Evolutionary conservation across 805 yeast species (phyloP).

Genomic region (Saturnispora hagleri): DNA sequence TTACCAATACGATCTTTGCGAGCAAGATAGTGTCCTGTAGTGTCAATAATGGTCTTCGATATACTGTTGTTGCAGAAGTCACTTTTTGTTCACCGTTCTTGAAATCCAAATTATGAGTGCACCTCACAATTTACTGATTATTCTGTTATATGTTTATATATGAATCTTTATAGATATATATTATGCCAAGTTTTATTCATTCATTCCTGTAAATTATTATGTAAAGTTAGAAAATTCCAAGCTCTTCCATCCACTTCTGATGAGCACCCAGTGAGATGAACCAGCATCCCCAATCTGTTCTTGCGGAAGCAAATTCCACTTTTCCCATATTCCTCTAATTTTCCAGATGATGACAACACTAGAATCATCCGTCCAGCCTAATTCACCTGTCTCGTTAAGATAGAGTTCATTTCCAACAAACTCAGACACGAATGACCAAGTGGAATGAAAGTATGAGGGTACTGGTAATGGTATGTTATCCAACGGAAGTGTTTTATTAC

Average conservation of each 20-base stretch:
- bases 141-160: not conserved
- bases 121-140: not conserved
- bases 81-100: not conserved
- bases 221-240: constrained; percentile 19
- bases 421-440: constrained; percentile 80
- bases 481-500: constrained; percentile 50
- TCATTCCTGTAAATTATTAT: not conserved
- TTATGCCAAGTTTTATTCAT: not conserved
- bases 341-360: constrained; percentile 71
- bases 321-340: constrained; percentile 72
- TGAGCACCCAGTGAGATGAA: constrained; percentile 41
- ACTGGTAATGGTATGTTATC: constrained; percentile 38
- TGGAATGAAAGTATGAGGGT: constrained; percentile 61
- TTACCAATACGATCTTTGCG: not conserved
- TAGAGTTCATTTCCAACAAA: constrained; percentile 35
- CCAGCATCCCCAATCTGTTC: constrained; percentile 51
- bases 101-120: constrained; percentile 15
- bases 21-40: not conserved
- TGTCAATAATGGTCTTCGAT: constrained; percentile 1
- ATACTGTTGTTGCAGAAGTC: constrained; percentile 4
- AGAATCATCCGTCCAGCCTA: constrained; percentile 76
- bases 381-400: constrained; percentile 32
- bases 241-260: constrained; percentile 65
- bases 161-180: not conserved
- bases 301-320: constrained; percentile 79